A percentile compares a stretch with the other conserved stretches of the same genome.
phyloP scores from a whole-genome alignment of 1,284 basidiomycete species.

The Cutaneotrichosporon sp. region DNA sequence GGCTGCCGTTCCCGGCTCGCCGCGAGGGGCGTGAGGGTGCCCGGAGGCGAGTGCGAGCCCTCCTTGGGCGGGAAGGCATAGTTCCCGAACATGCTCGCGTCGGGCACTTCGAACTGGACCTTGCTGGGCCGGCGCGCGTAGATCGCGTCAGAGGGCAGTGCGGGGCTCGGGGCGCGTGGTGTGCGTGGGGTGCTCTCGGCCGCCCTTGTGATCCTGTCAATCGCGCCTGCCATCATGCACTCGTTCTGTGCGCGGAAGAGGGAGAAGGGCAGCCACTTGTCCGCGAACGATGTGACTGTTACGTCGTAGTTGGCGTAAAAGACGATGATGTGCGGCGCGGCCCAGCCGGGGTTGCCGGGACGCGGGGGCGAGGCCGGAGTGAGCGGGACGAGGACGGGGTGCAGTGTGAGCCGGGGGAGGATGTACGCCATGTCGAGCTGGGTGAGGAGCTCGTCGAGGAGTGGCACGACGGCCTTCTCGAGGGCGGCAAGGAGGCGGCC shows the following conservation, averaged over 20 bases:
- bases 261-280: slow-evolving; percentile 50
- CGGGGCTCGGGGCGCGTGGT: slow-evolving; percentile 3
- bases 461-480: slow-evolving; percentile 43
- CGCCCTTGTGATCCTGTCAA: slow-evolving; percentile 14
- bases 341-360: slow-evolving; percentile 23
- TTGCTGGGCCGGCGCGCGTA: slow-evolving; percentile 37
- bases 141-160: background rate
- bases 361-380: slow-evolving; percentile 26
- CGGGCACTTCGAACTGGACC: slow-evolving; percentile 44
- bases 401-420: slow-evolving; percentile 40
- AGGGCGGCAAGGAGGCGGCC: slow-evolving; percentile 29
- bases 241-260: slow-evolving; percentile 50
- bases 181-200: slow-evolving; percentile 3
- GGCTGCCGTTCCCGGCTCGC: slow-evolving; percentile 9
- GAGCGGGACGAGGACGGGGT: slow-evolving; percentile 42
- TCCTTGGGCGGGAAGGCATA: slow-evolving; percentile 21
- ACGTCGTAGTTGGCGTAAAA: slow-evolving; percentile 50
- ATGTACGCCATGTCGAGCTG: slow-evolving; percentile 42
- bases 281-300: slow-evolving; percentile 45
- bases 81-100: slow-evolving; percentile 9
- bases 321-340: slow-evolving; percentile 48
- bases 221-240: slow-evolving; percentile 45
- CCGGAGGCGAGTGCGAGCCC: background rate
- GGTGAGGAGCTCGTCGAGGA: slow-evolving; percentile 44
- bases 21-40: slow-evolving; percentile 4